Evolutionary conservation across 371 early-diverging fungal genomes (phyloP).

Genomic region (Rhizomucor miehei): DNA sequence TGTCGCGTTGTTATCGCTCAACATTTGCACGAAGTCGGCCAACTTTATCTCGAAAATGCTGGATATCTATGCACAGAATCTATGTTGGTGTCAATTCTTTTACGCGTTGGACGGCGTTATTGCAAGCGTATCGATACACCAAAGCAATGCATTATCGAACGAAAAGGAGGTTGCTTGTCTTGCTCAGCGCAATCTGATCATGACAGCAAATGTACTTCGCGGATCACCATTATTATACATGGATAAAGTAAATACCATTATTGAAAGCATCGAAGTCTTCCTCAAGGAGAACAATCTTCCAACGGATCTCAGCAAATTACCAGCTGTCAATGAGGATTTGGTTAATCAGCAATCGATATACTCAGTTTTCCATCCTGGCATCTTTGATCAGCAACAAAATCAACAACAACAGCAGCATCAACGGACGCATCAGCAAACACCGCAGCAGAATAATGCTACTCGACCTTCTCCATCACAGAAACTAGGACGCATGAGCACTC

Average conservation of each 20-base stretch:
- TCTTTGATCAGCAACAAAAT: slow-evolving; percentile 13
- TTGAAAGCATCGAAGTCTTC: slow-evolving; percentile 33
- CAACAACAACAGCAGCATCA: slow-evolving; percentile 4
- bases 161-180: slow-evolving; percentile 35
- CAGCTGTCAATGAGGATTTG: slow-evolving; percentile 32
- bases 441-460: background rate
- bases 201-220: slow-evolving; percentile 35
- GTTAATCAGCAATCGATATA: slow-evolving; percentile 41
- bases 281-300: slow-evolving; percentile 27
- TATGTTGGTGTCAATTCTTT: slow-evolving; percentile 49
- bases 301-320: slow-evolving; percentile 31
- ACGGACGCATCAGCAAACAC: background rate
- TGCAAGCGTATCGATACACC: slow-evolving; percentile 47
- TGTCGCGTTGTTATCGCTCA: slow-evolving; percentile 28
- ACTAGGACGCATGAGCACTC: background rate
- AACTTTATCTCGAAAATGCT: slow-evolving; percentile 46
- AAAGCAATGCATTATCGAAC: slow-evolving; percentile 40
- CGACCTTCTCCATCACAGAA: too few species aligned
- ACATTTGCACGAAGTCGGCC: slow-evolving; percentile 31
- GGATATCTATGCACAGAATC: slow-evolving; percentile 29
- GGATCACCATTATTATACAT: slow-evolving; percentile 49
- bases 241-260: slow-evolving; percentile 46
- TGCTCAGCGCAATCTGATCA: slow-evolving; percentile 42
- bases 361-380: slow-evolving; percentile 33
- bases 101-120: slow-evolving; percentile 45